phyloP scores from a whole-genome alignment of 768 basidiomycete species.

The Psilocybe azurescens region DNA sequence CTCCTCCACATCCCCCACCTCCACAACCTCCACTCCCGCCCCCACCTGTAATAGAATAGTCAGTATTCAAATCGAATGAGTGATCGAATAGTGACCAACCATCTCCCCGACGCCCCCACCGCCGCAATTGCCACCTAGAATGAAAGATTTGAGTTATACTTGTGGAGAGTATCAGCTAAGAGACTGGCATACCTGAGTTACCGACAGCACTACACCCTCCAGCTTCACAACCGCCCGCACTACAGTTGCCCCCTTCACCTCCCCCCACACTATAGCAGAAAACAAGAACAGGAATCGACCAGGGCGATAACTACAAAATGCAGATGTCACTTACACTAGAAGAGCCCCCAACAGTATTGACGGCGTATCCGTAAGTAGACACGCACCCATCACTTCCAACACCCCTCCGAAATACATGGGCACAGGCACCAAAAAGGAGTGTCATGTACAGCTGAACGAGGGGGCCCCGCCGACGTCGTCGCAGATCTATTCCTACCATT shows the following conservation, averaged over 20 bases:
- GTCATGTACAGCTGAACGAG: slow-evolving; percentile 6
- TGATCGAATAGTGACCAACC: too few relatives aligned
- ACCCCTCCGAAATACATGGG: slow-evolving; percentile 34
- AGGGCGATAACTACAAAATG: too few relatives aligned
- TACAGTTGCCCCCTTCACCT: background rate
- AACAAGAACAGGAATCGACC: background rate
- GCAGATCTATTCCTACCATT: background rate
- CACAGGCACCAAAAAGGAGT: slow-evolving; percentile 43
- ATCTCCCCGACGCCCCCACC: too few relatives aligned
- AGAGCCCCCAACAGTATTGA: slow-evolving; percentile 10
- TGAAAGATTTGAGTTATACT: too few relatives aligned
- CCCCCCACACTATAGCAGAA: background rate
- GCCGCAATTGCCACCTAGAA: too few relatives aligned
- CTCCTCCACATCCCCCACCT: slow-evolving; percentile 17
- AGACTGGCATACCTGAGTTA: too few relatives aligned
- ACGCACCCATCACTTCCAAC: background rate
- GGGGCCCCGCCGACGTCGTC: background rate
- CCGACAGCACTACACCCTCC: background rate
- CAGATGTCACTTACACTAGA: too few relatives aligned
- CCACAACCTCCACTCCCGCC: slow-evolving; percentile 15
- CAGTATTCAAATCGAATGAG: too few relatives aligned
- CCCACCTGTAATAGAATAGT: background rate
- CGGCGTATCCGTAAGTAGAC: slow-evolving; percentile 17
- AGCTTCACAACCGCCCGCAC: slow-evolving; percentile 4
- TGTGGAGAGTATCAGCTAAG: too few relatives aligned